Base-by-base conservation (phyloP, 345 rosid species). In the Rhizophora apiculata region DNA sequence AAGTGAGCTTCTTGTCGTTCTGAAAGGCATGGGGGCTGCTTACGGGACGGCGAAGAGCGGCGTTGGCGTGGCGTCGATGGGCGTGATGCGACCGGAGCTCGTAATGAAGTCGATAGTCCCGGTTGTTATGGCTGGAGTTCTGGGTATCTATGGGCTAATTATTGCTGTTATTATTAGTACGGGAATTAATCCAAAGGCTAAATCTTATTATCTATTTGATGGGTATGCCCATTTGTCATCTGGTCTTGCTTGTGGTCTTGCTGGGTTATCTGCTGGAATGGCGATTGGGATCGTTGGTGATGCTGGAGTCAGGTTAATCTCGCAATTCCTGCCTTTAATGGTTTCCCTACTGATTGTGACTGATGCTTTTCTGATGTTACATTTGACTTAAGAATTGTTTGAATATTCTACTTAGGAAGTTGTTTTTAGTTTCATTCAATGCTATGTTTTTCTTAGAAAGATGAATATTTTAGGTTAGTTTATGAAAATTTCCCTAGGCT, bases 41-140 rank as follows among this genome's bases (percentile, higher is more conserved):
- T 72, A 72, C 39, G 75, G 75, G 46, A 64, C 75, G 6, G 69
- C 75, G 16, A 72, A 64, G 59, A 72, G 75, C 32, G 75, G 75
- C 4, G 75, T 72, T 8, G 75, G 75, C 10, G 69, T 72, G 64
- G 75, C 75, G 1, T 72, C 75, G 5, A 72, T 64, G 69, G 69
- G 75, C 32, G 75, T 72, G 57, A 72, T 72, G 75, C 26, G 75
- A 43, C 75, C 69, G 2, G 75, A 72, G 69, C 69, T 72, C 0
- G 75, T 72, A 9, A 72, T 72, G 75, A 72, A 72, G 51, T 72
- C 75, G 13, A 72, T 72, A 37, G 75, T 72, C 6, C 75, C 75
- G 5, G 75, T 72, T 10, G 75, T 72, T 72, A 72, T 72, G 75
- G 75, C 69, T 31, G 75, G 75, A 26, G 75, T 72, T 37, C 58